These are phyloP conservation scores for Hypericum androsaemum DNA, from an alignment of 345 rosid species.

Conservation along the genomic window DNA sequence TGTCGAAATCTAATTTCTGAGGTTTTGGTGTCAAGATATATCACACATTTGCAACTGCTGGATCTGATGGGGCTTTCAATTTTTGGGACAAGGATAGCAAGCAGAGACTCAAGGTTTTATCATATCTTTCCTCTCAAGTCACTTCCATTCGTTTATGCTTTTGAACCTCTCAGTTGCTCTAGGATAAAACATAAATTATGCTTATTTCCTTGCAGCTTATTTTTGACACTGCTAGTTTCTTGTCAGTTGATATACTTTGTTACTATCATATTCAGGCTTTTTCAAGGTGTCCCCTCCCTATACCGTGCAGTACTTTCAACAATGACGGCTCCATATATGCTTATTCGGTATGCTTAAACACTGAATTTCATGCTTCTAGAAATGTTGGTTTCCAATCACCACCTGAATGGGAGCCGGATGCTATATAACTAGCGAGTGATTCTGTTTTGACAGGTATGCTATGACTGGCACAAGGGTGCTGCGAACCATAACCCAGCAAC, in stretches of 20 bases:
- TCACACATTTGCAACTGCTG: conserved; percentile 96
- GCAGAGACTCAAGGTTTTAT: conserved; percentile 80
- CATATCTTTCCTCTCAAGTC: background rate
- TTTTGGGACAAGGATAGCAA: conserved; percentile 99
- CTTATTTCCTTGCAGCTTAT: no score
- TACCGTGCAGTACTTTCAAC: conserved; percentile 87
- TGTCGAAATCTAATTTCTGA: no score
- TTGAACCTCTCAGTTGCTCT: no score
- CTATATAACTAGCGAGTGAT: background rate
- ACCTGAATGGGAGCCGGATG: background rate
- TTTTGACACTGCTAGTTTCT: background rate
- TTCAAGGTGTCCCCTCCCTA: conserved; percentile 80
- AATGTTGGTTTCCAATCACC: background rate
- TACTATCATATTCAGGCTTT: conserved; percentile 47
- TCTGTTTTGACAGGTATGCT: conserved; percentile 46
- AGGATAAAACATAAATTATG: no score
- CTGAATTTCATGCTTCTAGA: background rate
- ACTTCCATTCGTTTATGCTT: background rate
- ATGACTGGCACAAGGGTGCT: conserved; percentile 96
- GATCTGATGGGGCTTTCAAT: conserved; percentile 97
- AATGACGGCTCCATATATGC: conserved; percentile 88
- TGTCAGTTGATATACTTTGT: background rate
- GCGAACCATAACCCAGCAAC: conserved; percentile 75
- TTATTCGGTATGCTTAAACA: conserved; percentile 49
- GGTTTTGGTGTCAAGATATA: conserved; percentile 39